phyloP scores from a whole-genome alignment of 1,139 yeast genomes.

The Martiniozyma asiatica region DNA sequence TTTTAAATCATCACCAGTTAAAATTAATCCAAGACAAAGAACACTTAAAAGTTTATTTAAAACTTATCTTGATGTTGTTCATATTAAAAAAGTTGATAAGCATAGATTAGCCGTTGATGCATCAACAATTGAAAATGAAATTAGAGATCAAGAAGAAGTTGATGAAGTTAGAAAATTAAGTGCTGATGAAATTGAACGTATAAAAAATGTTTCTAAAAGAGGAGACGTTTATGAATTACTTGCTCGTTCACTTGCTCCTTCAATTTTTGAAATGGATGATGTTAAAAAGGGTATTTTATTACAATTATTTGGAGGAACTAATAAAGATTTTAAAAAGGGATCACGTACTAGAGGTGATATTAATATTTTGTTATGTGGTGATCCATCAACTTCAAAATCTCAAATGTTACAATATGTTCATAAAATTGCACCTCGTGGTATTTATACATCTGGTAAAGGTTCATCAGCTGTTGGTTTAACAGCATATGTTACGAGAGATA shows the following conservation, averaged over 20 bases:
- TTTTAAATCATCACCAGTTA: conserved; percentile 83
- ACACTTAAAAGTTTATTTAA: conserved; percentile 76
- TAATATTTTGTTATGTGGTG: conserved; percentile 86
- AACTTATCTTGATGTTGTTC: conserved; percentile 91
- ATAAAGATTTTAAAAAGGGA: conserved; percentile 78
- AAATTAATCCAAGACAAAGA: conserved; percentile 77
- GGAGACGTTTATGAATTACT: conserved; percentile 79
- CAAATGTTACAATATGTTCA: conserved; percentile 90
- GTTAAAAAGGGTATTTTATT: conserved; percentile 89
- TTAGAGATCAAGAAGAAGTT: conserved; percentile 42
- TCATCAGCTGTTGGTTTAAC: conserved; percentile 98
- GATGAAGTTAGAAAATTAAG: conserved; percentile 65
- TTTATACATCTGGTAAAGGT: conserved; percentile 96
- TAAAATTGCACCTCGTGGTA: conserved; percentile 95
- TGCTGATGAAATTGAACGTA: conserved; percentile 54
- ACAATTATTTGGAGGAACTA: conserved; percentile 92
- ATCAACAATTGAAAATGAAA: conserved; percentile 53
- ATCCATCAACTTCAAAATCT: conserved; percentile 95
- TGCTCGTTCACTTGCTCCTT: conserved; percentile 88
- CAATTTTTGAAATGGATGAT: conserved; percentile 90
- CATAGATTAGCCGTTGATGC: conserved; percentile 74
- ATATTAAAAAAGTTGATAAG: conserved; percentile 74
- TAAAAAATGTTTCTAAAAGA: conserved; percentile 50
- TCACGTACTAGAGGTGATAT: conserved; percentile 95
- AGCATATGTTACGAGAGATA: conserved; percentile 89